Evolutionary conservation across 306 rosid species (phyloP), one percentile per base, ranked within the genome.

Genomic region (Pterocarpus santalinus): DNA sequence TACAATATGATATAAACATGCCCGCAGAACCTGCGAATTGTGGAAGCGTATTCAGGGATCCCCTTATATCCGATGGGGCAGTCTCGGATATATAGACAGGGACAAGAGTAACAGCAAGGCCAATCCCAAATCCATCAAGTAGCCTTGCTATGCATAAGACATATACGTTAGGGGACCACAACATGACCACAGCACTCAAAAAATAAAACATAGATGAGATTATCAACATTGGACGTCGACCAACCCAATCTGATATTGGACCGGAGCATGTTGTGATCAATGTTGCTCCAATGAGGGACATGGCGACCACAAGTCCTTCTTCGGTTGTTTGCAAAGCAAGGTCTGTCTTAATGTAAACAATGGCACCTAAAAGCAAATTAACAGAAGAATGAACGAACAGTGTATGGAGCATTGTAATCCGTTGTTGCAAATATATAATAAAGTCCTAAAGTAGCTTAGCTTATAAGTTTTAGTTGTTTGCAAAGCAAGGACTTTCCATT

Each of bases 241-340:
- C 97, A 5, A 88, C 35, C 87, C 86, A 88, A 82, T 92, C 97
- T 4, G 97, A 83, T 49, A 92, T 43, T 2, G 83, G 71, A 62
- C 97, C 97, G 5, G 97, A 89, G 84, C 84, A 92, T 13, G 92
- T 89, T 5, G 97, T 92, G 71, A 92, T 85, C 10, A 71, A 17
- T 2, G 94, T 92, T 39, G 97, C 97, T 62, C 97, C 95, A 36
- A 92, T 82, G 49, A 92, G 91, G 5, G 97, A 92, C 87, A 85
- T 90, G 39, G 97, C 97, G 87, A 92, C 97, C 15, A 92, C 89
- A 78, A 92, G 95, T 13, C 97, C 97, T 80, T 92, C 97, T 47
- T 85, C 70, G 0, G 85, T 75, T 43, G 94, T 76, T 52, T 58
- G 44, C 68, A 92, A 53, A 35, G 10, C 86, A 49, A 90, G 84